These are phyloP conservation scores for Colletotrichum spaethianum DNA, from an alignment of 2,329 filamentous ascomycete species.

Conservation along the genomic window DNA sequence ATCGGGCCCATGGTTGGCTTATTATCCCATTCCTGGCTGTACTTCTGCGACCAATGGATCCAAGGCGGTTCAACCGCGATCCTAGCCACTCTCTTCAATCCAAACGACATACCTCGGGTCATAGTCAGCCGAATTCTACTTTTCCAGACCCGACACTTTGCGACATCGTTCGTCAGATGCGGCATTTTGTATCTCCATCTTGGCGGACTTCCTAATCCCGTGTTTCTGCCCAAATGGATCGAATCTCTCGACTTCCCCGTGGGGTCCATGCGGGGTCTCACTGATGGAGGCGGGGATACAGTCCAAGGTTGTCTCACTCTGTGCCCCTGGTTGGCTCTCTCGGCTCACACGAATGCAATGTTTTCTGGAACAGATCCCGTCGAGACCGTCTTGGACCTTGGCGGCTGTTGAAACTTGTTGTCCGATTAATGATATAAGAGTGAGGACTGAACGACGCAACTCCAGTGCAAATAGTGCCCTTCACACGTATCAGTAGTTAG, in stretches of 20 bases:
- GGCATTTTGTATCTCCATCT: not conserved
- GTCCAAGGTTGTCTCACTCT: not conserved
- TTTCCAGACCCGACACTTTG: not conserved
- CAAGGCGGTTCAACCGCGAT: not conserved
- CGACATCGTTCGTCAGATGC: no score
- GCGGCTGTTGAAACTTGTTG: not conserved
- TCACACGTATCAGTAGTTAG: not conserved
- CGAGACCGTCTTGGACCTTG: not conserved
- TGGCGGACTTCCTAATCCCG: not conserved
- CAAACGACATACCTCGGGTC: not conserved
- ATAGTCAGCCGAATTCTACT: not conserved
- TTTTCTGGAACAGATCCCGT: not conserved
- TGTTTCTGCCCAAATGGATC: not conserved
- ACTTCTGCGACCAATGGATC: not conserved
- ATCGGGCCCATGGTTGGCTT: no score
- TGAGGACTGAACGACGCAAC: not conserved
- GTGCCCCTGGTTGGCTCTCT: not conserved
- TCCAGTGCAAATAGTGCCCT: not conserved
- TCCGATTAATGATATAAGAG: not conserved
- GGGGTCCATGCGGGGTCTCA: not conserved
- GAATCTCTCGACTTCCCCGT: not conserved
- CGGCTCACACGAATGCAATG: not conserved
- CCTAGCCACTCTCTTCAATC: no score
- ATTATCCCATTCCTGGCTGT: not conserved
- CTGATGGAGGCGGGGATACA: not conserved